Conservation (phyloP, 2,329 filamentous ascomycete species). For the Penicillium sp. region DNA sequence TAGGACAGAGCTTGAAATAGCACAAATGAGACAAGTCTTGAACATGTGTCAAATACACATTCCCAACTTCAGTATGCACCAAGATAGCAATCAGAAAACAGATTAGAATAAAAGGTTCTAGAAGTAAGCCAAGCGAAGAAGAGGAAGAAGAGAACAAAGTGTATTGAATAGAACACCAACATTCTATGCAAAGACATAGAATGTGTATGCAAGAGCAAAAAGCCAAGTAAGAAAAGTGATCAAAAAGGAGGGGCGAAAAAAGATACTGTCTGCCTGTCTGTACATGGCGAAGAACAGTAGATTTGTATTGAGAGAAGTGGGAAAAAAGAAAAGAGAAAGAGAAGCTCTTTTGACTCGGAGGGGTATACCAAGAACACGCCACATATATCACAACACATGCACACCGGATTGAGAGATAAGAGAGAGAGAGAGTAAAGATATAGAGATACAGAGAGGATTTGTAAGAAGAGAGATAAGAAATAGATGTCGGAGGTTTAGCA, state of each 20-base stretch:
- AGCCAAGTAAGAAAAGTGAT: not conserved
- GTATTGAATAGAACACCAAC: conserved; percentile 3
- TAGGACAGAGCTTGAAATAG: not conserved
- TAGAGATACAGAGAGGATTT: conserved; percentile 7
- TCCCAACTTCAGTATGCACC: not conserved
- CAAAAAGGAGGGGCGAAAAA: not conserved
- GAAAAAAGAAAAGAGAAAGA: conserved; percentile 7
- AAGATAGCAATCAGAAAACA: not conserved
- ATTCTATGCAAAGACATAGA: not conserved
- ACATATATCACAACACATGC: conserved; percentile 25
- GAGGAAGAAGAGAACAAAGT: not conserved
- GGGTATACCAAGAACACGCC: conserved; percentile 31
- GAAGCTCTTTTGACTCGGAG: conserved; percentile 23
- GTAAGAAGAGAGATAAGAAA: conserved; percentile 12
- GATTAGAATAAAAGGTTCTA: not conserved
- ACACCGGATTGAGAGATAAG: conserved; percentile 8
- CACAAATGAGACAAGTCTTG: not conserved
- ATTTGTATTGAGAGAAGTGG: conserved; percentile 4
- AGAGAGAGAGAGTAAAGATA: conserved; percentile 5
- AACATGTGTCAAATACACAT: not conserved
- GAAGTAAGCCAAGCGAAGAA: not conserved
- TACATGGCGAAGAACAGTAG: conserved; percentile 12
- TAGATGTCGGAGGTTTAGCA: conserved; percentile 10
- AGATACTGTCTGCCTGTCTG: conserved; percentile 1
- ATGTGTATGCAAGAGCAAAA: conserved; percentile 8